Percentiles rank a stretch among this genome's conserved stretches.
These are phyloP conservation scores for Sphagnurus paluster DNA, from an alignment of 1,284 basidiomycete genomes.

Conservation along the genomic window DNA sequence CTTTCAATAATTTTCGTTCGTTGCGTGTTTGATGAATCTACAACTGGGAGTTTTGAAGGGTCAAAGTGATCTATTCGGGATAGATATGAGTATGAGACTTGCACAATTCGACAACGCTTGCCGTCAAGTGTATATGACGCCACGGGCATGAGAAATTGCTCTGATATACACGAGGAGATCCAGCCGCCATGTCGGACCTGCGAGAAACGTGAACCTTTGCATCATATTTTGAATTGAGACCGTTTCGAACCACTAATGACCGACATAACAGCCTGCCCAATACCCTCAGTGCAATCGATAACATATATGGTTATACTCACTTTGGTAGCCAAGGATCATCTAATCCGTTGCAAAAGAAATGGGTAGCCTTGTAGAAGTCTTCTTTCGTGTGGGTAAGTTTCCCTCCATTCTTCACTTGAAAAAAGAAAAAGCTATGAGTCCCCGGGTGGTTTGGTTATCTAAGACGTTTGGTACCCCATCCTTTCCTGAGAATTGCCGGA, in stretches of 20 bases:
- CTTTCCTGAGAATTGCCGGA: slow-evolving; percentile 23
- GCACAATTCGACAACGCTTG: slow-evolving; percentile 16
- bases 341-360: slow-evolving; percentile 39
- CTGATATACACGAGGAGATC: slow-evolving; percentile 43
- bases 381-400: slow-evolving; percentile 30
- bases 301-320: slow-evolving; percentile 24
- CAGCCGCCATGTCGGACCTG: slow-evolving; percentile 46
- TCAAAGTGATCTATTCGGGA: slow-evolving; percentile 12
- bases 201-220: not conserved
- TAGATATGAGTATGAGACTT: not conserved
- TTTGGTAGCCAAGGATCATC: slow-evolving; percentile 37
- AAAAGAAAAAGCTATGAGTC: not conserved
- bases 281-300: not conserved
- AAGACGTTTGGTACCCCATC: slow-evolving; percentile 33
- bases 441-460: not conserved
- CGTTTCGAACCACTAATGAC: slow-evolving; percentile 17
- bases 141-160: slow-evolving; percentile 43
- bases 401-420: slow-evolving; percentile 38
- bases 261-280: slow-evolving; percentile 8
- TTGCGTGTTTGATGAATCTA: not conserved
- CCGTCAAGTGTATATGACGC: slow-evolving; percentile 48
- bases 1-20: not conserved
- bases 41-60: slow-evolving; percentile 1
- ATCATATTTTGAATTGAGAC: not conserved
- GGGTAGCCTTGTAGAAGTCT: slow-evolving; percentile 34